Evolutionary conservation across 305 asterid genomes (phyloP).

Genomic region (Solanum aculeatissimum): DNA sequence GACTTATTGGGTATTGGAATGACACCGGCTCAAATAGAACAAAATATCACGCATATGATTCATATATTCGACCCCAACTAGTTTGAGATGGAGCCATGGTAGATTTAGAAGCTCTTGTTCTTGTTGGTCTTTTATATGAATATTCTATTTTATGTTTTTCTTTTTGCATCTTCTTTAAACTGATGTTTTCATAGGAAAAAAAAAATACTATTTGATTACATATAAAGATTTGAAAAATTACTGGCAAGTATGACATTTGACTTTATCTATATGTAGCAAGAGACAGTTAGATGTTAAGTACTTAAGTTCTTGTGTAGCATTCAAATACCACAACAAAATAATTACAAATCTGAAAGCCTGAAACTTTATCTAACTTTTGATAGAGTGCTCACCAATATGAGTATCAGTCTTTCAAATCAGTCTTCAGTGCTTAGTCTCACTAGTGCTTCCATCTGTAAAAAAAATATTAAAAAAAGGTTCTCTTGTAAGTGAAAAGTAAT

Average conservation of each 20-base stretch:
- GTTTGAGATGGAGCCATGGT: background rate
- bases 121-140: background rate
- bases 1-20: background rate
- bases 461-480: background rate
- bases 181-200: background rate
- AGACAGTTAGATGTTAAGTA: background rate
- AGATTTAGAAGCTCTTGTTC: background rate
- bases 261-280: background rate
- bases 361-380: background rate
- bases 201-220: background rate
- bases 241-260: background rate
- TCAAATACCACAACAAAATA: background rate
- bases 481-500: background rate
- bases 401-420: background rate
- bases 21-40: background rate
- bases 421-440: background rate
- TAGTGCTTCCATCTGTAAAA: background rate
- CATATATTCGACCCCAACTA: background rate
- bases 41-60: background rate
- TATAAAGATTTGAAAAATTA: background rate
- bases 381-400: background rate
- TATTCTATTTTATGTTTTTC: background rate
- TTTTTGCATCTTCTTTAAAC: background rate
- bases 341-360: background rate
- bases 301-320: background rate